Evolutionary conservation across 352 stramenopile genomes (phyloP).

Genomic region (Globisporangium canariense): DNA sequence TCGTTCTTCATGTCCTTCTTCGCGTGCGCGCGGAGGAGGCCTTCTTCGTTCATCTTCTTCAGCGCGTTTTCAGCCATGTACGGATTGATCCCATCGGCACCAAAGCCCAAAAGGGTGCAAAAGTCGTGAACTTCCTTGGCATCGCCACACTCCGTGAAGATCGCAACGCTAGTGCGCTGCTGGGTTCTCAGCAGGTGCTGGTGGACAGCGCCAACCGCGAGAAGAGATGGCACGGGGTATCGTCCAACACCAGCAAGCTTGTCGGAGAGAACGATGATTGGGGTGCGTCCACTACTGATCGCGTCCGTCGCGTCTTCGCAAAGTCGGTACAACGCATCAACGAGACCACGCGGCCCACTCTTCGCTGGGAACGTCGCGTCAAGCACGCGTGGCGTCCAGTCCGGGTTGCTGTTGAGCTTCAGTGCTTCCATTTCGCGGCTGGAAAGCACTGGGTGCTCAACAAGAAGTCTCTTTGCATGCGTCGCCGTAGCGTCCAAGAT

Average conservation of each 20-base stretch:
- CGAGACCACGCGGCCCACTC: conserved; percentile 55
- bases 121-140: conserved; percentile 96
- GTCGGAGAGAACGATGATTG: conserved; percentile 92
- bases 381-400: conserved; percentile 57
- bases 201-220: conserved; percentile 94
- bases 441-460: conserved; percentile 94
- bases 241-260: conserved; percentile 82
- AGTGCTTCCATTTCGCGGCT: conserved; percentile 91
- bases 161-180: conserved; percentile 82
- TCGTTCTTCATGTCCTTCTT: conserved; percentile 53
- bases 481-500: conserved; percentile 84
- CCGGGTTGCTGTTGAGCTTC: conserved; percentile 67
- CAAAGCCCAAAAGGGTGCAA: conserved; percentile 92
- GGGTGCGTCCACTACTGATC: conserved; percentile 71
- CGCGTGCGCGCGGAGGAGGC: conserved; percentile 66
- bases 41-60: conserved; percentile 94
- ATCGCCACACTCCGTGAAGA: conserved; percentile 95
- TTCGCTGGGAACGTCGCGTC: conserved; percentile 67
- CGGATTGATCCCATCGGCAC: conserved; percentile 93
- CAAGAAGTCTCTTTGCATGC: conserved; percentile 83
- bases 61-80: conserved; percentile 95
- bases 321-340: conserved; percentile 89
- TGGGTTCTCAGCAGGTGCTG: conserved; percentile 95
- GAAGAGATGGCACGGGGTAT: conserved; percentile 92
- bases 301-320: conserved; percentile 92